A percentile compares a stretch with the other conserved stretches of the same genome.
Evolutionary conservation across 2,329 filamentous ascomycete species (phyloP).

Genomic region (Cladosporium halotolerans): DNA sequence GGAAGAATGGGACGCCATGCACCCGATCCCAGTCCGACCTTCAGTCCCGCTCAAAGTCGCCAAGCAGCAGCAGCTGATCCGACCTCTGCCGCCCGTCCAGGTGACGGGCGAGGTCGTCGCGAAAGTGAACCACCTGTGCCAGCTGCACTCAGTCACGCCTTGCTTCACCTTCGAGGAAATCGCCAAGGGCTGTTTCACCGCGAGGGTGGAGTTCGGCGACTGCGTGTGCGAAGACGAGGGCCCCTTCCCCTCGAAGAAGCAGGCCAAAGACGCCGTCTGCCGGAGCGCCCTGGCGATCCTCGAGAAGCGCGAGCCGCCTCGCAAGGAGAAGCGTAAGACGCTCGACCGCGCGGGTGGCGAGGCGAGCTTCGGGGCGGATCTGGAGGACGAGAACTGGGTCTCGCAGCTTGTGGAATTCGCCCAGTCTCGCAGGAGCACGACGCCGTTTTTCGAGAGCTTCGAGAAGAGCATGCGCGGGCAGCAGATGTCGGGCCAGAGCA

Average conservation of each 20-base stretch:
- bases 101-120: conserved; percentile 9
- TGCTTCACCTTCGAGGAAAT: conserved; percentile 9
- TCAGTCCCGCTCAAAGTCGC: background rate
- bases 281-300: conserved; percentile 28
- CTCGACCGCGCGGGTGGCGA: background rate
- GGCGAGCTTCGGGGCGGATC: background rate
- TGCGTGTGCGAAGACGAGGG: conserved; percentile 20
- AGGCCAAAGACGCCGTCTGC: conserved; percentile 37
- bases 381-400: conserved; percentile 31
- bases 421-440: conserved; percentile 13
- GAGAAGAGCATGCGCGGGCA: conserved; percentile 27
- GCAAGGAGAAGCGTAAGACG: conserved; percentile 15
- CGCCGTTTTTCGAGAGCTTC: conserved; percentile 35
- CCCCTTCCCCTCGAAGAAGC: conserved; percentile 35
- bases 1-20: background rate
- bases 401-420: conserved; percentile 33
- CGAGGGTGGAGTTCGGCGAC: conserved; percentile 21
- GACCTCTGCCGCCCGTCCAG: background rate
- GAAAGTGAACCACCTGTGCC: conserved; percentile 14
- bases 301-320: conserved; percentile 24
- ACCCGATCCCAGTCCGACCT: background rate
- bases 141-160: conserved; percentile 21
- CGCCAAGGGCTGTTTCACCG: background rate
- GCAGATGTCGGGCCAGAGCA: conserved; percentile 25
- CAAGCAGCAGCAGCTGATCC: background rate